Percentiles rank a stretch among this genome's conserved stretches.
phyloP scores from a whole-genome alignment of 1,139 yeast species.

The Magnusiomyces fungicola region DNA sequence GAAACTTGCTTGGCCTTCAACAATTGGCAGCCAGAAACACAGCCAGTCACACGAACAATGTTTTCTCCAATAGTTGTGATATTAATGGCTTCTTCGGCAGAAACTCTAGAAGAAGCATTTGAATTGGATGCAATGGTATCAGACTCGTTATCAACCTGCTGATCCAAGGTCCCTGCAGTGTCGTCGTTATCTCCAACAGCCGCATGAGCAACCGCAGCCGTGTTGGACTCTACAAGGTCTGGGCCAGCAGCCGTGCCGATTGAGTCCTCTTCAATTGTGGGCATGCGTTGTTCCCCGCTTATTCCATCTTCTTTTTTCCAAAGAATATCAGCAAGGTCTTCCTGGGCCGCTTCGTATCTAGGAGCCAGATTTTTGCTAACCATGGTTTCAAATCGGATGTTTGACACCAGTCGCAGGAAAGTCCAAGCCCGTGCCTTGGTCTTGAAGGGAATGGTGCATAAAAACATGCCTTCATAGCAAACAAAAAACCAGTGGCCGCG shows the following conservation, averaged over 20 bases:
- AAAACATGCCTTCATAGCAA: constrained; percentile 21
- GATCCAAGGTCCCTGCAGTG: not conserved
- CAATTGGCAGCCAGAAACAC: not conserved
- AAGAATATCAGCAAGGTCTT: not conserved
- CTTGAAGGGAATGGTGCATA: constrained; percentile 28
- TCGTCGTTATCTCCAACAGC: not conserved
- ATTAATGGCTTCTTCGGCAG: too few relatives aligned
- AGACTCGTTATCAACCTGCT: too few relatives aligned
- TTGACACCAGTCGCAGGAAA: constrained; percentile 26
- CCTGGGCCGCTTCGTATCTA: constrained; percentile 16
- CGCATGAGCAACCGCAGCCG: not conserved
- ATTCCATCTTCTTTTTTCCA: not conserved
- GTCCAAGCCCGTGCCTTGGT: constrained; percentile 24
- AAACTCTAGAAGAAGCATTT: not conserved
- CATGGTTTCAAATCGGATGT: constrained; percentile 29
- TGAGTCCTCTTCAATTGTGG: not conserved
- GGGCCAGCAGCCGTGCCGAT: not conserved
- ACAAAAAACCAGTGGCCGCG: constrained; percentile 22
- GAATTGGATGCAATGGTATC: too few relatives aligned
- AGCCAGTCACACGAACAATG: too few relatives aligned
- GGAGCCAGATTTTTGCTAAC: constrained; percentile 29
- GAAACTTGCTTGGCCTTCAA: not conserved
- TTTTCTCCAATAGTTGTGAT: too few relatives aligned
- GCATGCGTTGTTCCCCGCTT: not conserved
- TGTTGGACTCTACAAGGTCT: not conserved